Conservation (phyloP, 306 rosid species). For the Calophaca sinica region DNA sequence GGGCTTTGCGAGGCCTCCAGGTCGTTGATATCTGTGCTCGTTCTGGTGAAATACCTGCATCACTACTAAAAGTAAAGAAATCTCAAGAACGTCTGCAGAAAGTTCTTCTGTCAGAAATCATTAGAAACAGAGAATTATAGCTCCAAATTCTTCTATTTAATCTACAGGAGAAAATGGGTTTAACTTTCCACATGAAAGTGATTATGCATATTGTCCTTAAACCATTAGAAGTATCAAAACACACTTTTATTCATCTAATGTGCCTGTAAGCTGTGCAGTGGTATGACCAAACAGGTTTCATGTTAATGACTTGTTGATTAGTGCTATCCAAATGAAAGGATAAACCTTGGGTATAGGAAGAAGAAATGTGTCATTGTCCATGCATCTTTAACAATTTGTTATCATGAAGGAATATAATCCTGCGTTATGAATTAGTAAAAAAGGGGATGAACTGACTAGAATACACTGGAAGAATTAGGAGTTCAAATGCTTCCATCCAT, state of each 20-base stretch:
- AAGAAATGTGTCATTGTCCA: too few species aligned
- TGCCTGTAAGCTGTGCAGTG: background rate
- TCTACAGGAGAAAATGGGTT: background rate
- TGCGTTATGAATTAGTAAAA: too few species aligned
- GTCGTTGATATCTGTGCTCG: background rate
- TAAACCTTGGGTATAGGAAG: too few species aligned
- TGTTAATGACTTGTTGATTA: background rate
- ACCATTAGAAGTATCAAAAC: conserved; percentile 10
- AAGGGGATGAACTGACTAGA: too few species aligned
- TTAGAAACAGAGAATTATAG: background rate
- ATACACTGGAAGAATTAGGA: too few species aligned
- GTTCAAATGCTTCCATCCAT: too few species aligned
- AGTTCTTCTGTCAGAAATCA: background rate
- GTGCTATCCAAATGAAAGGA: too few species aligned
- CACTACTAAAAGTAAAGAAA: conserved; percentile 12
- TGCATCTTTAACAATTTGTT: too few species aligned
- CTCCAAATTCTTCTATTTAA: background rate
- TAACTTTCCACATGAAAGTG: background rate
- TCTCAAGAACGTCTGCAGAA: too few species aligned
- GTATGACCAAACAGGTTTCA: conserved; percentile 23
- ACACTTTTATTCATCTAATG: background rate
- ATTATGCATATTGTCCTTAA: conserved; percentile 31
- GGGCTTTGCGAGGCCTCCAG: too few species aligned
- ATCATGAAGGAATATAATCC: too few species aligned
- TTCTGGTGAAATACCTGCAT: conserved; percentile 15